These are phyloP conservation scores for Cryptomeria japonica DNA, from an alignment of 75 land plant genomes.

Conservation along the genomic window DNA sequence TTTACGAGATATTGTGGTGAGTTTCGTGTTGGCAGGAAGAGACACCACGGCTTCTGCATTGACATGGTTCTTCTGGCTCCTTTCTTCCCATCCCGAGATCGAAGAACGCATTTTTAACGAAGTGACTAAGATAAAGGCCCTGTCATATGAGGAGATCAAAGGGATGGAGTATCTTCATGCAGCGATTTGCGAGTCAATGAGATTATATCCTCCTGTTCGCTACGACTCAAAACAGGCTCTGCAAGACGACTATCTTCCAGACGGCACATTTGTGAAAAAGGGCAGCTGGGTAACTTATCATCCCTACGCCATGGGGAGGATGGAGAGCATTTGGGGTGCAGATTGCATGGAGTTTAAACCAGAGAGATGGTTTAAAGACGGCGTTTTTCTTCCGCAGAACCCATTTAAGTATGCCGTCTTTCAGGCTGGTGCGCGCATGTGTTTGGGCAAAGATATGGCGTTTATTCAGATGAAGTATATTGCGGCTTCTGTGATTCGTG, in stretches of 20 bases:
- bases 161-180: constrained; percentile 35
- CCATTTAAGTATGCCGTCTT: constrained; percentile 27
- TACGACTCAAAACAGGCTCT: constrained; percentile 14
- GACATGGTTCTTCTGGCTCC: constrained; percentile 12
- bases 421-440: constrained; percentile 28
- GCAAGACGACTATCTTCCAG: constrained; percentile 19
- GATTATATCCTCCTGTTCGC: constrained; percentile 31
- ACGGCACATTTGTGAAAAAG: constrained; percentile 19
- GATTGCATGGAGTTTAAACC: constrained; percentile 33
- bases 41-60: constrained; percentile 4
- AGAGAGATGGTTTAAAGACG: constrained; percentile 27
- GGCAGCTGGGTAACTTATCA: constrained; percentile 21
- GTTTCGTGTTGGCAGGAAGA: constrained; percentile 10
- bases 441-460: constrained; percentile 11
- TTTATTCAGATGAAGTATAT: constrained; percentile 12
- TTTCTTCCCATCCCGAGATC: background rate
- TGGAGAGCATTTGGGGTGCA: constrained; percentile 24
- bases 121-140: background rate
- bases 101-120: background rate
- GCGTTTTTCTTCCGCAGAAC: constrained; percentile 11
- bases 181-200: constrained; percentile 22
- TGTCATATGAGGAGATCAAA: constrained; percentile 20
- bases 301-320: constrained; percentile 35
- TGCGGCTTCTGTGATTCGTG: background rate
- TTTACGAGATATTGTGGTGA: background rate